Base-by-base conservation (phyloP, 2,329 filamentous ascomycete genomes). In the Verticillium longisporum region DNA sequence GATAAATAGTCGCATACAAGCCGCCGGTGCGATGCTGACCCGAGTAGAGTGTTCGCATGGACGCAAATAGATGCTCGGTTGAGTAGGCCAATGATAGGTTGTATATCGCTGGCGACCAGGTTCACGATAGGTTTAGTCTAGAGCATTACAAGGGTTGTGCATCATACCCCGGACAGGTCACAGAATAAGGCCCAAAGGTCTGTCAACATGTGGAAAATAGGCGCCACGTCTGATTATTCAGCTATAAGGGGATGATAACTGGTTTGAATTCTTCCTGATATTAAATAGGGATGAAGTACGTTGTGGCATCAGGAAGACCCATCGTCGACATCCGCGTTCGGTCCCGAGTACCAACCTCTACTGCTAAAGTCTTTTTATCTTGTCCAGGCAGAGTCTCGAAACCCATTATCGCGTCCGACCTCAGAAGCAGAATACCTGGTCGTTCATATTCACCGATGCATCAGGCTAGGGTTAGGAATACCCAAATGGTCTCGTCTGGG, bases 341-440 rank as follows among this genome's bases (percentile, higher is more conserved):
- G 3, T 26, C 4, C 26, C 26, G n/a, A 26, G 26, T 26, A 26
- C 26, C 26, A 26, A 26, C 3, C 26, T 26, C 26, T 4, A 26
- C 26, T 26, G 26, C 26, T 26, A 2, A 26, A 26, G 26, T 26
- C 26, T 26, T 26, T 4, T 26, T 4, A 4, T 26, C 26, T 26
- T 26, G 26, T 26, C 26, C 26, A 26, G 26, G 26, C 26, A n/a
- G n/a, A 26, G 26, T 26, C 26, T 26, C 26, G 26, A 26, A n/a
- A n/a, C n/a, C n/a, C n/a, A 26, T 26, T 26, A 26, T 26, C 26
- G 26, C 26, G 26, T 26, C 26, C 26, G 26, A 3, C 26, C 26
- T 26, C 10, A 84, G 62, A 85, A 85, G 55, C 74, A 74, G 64
- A 87, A n/a, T n/a, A 86, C 73, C 57, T 85, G 78, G 65, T 87